Evolutionary conservation across 2,329 filamentous ascomycete genomes (phyloP).

Genomic region (Curvularia lunata): DNA sequence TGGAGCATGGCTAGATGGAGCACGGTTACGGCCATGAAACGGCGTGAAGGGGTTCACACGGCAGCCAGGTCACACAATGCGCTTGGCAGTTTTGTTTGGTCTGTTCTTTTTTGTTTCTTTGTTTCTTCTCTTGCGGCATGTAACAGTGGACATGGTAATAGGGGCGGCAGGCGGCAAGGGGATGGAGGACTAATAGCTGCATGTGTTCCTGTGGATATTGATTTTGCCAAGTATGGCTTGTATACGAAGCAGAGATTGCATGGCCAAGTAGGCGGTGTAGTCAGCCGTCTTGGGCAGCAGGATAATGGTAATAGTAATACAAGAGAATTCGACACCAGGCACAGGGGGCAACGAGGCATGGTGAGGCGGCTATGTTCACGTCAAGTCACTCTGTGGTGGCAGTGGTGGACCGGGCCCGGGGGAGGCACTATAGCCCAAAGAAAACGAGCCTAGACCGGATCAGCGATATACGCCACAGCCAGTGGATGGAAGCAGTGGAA

Average conservation of each 20-base stretch:
- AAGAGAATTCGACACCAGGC: background rate
- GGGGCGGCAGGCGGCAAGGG: background rate
- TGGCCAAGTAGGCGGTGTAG: slow-evolving; percentile 17
- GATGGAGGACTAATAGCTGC: background rate
- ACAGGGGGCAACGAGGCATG: background rate
- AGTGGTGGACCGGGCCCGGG: slow-evolving; percentile 4
- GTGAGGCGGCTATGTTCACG: background rate
- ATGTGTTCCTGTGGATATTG: slow-evolving; percentile 9
- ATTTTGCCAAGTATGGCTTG: slow-evolving; percentile 4
- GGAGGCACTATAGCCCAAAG: background rate
- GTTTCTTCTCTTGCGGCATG: background rate
- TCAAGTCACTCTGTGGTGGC: slow-evolving; percentile 5
- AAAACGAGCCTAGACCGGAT: slow-evolving; percentile 11
- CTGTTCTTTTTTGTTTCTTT: background rate
- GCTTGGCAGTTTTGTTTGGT: background rate
- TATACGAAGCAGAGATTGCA: slow-evolving; percentile 16
- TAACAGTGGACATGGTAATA: background rate
- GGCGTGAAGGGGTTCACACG: slow-evolving; percentile 1
- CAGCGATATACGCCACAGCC: background rate
- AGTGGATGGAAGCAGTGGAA: slow-evolving; percentile 9
- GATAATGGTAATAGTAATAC: slow-evolving; percentile 1
- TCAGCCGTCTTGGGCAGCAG: slow-evolving; percentile 12
- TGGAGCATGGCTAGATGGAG: background rate
- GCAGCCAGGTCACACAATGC: background rate
- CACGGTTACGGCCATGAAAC: background rate